phyloP scores from a whole-genome alignment of 257 asterid genomes.

The Solanum bukasovii region DNA sequence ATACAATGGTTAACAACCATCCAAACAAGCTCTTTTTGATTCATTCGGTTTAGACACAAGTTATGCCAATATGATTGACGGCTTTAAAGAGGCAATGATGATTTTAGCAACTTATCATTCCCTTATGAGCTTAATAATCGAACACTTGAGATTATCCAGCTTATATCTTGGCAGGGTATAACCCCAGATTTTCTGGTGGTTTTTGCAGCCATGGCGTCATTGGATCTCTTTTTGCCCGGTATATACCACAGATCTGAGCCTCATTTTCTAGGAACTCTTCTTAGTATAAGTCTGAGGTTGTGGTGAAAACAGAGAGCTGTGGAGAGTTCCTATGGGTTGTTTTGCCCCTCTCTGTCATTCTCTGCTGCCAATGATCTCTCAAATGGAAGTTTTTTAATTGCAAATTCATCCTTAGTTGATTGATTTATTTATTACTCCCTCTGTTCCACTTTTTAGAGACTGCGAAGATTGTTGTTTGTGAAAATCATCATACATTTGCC shows the following conservation, averaged over 20 bases:
- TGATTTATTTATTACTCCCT: not conserved
- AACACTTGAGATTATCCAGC: not conserved
- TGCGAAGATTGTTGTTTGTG: not conserved
- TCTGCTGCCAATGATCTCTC: conserved; percentile 12
- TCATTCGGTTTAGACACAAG: not conserved
- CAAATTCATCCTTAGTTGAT: not conserved
- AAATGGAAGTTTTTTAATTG: not conserved
- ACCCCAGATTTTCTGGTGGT: not conserved
- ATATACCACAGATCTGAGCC: not conserved
- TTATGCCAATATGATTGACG: not conserved
- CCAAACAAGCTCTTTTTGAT: not conserved
- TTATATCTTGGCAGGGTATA: not conserved
- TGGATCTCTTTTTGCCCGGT: not conserved
- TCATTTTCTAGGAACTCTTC: not conserved
- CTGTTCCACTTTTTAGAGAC: not conserved
- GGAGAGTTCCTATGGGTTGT: conserved; percentile 2
- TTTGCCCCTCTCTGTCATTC: conserved; percentile 9
- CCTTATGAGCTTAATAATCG: not conserved
- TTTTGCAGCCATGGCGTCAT: not conserved
- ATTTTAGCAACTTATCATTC: not conserved
- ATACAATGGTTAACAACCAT: not conserved
- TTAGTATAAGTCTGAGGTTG: conserved; percentile 11
- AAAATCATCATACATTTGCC: not conserved
- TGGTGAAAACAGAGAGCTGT: not conserved
- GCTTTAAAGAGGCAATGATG: not conserved